phyloP scores from a whole-genome alignment of 257 asterid species.

The Mitragyna speciosa region DNA sequence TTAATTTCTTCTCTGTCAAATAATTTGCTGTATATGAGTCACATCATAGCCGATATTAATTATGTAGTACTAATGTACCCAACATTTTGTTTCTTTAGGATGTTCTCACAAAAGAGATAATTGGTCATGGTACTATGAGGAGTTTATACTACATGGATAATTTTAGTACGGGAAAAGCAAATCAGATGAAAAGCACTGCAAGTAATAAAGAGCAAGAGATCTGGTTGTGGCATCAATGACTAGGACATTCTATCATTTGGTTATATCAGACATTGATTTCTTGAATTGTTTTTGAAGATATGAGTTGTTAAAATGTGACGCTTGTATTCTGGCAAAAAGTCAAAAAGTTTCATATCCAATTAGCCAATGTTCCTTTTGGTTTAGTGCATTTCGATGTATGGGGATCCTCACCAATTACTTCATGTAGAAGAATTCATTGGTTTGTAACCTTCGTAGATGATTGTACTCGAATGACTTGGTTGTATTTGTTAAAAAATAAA shows the following conservation, averaged over 20 bases:
- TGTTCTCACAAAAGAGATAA: constrained; percentile 15
- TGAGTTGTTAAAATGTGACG: too few relatives aligned
- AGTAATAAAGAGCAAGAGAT: background rate
- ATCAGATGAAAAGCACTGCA: background rate
- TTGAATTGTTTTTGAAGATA: too few relatives aligned
- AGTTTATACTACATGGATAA: constrained; percentile 14
- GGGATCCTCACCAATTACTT: background rate
- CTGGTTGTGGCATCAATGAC: constrained; percentile 10
- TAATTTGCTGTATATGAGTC: background rate
- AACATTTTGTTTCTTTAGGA: constrained; percentile 1
- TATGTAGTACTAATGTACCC: background rate
- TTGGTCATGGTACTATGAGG: constrained; percentile 13
- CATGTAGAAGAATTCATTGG: too few relatives aligned
- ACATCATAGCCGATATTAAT: background rate
- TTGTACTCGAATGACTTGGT: background rate
- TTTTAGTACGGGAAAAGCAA: background rate
- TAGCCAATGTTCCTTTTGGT: background rate
- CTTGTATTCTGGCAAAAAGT: too few relatives aligned
- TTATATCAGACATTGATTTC: too few relatives aligned
- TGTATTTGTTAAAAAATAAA: too few relatives aligned
- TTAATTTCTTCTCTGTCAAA: background rate
- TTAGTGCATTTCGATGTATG: background rate
- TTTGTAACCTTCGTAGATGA: background rate
- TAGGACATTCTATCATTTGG: background rate
- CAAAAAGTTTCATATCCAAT: background rate